A percentile compares a stretch with the other conserved stretches of the same genome.
phyloP scores from a whole-genome alignment of 2,329 filamentous ascomycete species.

The Hirsutella minnesotensis region DNA sequence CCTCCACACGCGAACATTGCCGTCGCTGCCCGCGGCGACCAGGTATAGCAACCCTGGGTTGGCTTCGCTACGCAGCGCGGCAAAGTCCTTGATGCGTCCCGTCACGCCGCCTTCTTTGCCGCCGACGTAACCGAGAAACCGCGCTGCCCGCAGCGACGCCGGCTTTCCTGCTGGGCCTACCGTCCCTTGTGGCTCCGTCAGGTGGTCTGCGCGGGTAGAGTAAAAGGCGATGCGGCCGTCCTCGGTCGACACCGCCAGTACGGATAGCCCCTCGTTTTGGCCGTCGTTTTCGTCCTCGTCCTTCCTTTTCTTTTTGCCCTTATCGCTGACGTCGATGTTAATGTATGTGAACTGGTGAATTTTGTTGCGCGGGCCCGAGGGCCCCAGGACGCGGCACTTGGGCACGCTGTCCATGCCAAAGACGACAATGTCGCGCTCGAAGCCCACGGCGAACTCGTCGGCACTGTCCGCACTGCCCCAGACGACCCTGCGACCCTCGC shows the following conservation, averaged over 20 bases:
- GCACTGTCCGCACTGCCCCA: slow-evolving; percentile 63
- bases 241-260: slow-evolving; percentile 75
- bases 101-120: slow-evolving; percentile 56
- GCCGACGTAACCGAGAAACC: slow-evolving; percentile 65
- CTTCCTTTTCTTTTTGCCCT: no score
- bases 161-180: slow-evolving; percentile 20
- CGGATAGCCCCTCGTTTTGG: slow-evolving; percentile 18
- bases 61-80: slow-evolving; percentile 38
- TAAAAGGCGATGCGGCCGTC: slow-evolving; percentile 82
- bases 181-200: slow-evolving; percentile 14
- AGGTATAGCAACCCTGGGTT: slow-evolving; percentile 38
- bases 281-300: no score
- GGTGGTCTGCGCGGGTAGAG: slow-evolving; percentile 46
- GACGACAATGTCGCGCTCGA: slow-evolving; percentile 73
- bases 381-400: slow-evolving; percentile 48
- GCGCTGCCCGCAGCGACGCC: slow-evolving; percentile 40
- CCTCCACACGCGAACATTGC: slow-evolving; percentile 68
- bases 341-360: slow-evolving; percentile 74
- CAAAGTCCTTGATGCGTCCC: slow-evolving; percentile 81
- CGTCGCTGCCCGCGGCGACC: slow-evolving; percentile 73
- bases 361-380: slow-evolving; percentile 52
- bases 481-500: slow-evolving; percentile 70
- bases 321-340: slow-evolving; percentile 27
- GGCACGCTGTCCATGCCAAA: slow-evolving; percentile 84
- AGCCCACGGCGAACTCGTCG: slow-evolving; percentile 80